Evolutionary conservation across 352 stramenopile genomes (phyloP).

Genomic region (Pythium phragmitis): DNA sequence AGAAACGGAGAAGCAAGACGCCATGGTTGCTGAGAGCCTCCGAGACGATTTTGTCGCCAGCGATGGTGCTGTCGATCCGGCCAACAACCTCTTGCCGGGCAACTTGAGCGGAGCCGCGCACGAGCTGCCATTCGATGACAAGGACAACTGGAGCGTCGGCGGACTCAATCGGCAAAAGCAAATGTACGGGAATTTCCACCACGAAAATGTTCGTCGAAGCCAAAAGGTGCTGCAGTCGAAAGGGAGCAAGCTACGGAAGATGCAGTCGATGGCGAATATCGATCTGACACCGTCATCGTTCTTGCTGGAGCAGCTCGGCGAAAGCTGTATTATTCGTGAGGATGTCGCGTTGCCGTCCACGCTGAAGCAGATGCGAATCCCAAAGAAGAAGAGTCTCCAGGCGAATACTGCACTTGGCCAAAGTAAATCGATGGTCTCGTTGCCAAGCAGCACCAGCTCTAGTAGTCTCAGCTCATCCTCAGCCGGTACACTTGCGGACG

Average conservation of each 20-base stretch:
- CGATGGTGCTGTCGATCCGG: conserved; percentile 9
- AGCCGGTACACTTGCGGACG: not conserved
- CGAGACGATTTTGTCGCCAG: not conserved
- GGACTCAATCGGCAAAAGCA: conserved; percentile 72
- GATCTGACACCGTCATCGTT: conserved; percentile 67
- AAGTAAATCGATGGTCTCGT: conserved; percentile 11
- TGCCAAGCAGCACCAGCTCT: not conserved
- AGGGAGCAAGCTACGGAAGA: conserved; percentile 32
- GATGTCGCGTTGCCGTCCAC: conserved; percentile 24
- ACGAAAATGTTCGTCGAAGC: conserved; percentile 56
- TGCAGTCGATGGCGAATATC: conserved; percentile 41
- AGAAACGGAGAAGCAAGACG: not conserved
- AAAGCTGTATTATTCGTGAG: conserved; percentile 51
- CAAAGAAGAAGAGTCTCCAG: conserved; percentile 19
- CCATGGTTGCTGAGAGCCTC: not conserved
- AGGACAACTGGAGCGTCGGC: conserved; percentile 78
- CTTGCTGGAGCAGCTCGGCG: conserved; percentile 60
- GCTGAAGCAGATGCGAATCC: conserved; percentile 1
- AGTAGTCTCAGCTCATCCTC: not conserved
- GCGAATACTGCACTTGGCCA: not conserved
- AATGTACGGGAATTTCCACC: conserved; percentile 75
- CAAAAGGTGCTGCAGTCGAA: conserved; percentile 46
- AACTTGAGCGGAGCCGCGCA: conserved; percentile 41
- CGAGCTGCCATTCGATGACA: conserved; percentile 63
- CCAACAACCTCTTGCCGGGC: conserved; percentile 33